Evolutionary conservation across 2,329 filamentous ascomycete genomes (phyloP).

Genomic region (Acrocalymma vagum): DNA sequence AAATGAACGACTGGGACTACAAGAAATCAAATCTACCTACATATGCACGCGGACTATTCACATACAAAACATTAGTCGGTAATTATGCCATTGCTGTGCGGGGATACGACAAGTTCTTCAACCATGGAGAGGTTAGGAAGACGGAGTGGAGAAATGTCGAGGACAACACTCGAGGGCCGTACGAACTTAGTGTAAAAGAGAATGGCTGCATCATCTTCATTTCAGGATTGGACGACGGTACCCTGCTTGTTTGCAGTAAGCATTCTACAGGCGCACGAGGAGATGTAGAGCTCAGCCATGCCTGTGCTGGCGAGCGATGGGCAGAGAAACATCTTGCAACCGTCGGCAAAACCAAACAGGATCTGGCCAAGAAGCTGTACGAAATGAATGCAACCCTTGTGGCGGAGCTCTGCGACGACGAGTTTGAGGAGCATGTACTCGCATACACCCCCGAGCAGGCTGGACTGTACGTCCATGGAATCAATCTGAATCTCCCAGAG

Average conservation of each 20-base stretch:
- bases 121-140: conserved; percentile 79
- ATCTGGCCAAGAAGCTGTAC: conserved; percentile 79
- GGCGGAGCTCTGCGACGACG: conserved; percentile 94
- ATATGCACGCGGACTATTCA: conserved; percentile 94
- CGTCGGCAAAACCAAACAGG: conserved; percentile 79
- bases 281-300: conserved; percentile 80
- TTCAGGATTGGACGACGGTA: conserved; percentile 86
- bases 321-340: conserved; percentile 80
- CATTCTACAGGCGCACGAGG: conserved; percentile 88
- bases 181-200: conserved; percentile 96
- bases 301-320: conserved; percentile 81
- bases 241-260: conserved; percentile 96
- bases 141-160: conserved; percentile 87
- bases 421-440: conserved; percentile 95
- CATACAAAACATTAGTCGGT: conserved; percentile 71
- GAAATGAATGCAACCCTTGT: conserved; percentile 91
- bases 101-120: conserved; percentile 99
- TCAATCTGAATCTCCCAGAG: conserved; percentile 93
- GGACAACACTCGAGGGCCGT: conserved; percentile 80
- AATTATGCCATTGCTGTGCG: conserved; percentile 81
- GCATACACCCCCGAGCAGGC: conserved; percentile 84
- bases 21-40: conserved; percentile 86
- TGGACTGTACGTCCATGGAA: conserved; percentile 92
- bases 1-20: conserved; percentile 95
- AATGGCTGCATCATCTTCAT: conserved; percentile 99